A percentile compares a stretch with the other conserved stretches of the same genome.
Evolutionary conservation across 345 rosid genomes (phyloP).

Genomic region (Brassica rapa): DNA sequence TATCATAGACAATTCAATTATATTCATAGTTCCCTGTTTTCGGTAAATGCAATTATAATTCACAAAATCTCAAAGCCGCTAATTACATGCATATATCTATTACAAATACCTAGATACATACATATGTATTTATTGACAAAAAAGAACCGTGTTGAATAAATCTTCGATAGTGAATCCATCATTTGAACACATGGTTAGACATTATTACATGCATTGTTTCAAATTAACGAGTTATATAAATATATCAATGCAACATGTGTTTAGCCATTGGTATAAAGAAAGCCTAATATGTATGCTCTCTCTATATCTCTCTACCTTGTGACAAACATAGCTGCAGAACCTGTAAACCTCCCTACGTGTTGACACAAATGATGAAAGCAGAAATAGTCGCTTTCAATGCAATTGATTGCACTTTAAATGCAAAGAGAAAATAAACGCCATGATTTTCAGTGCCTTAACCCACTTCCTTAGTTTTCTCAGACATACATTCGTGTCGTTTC

Average conservation of each 20-base stretch:
- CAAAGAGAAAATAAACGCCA: conserved; percentile 17
- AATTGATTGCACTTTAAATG: conserved; percentile 42
- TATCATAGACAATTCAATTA: conserved; percentile 2
- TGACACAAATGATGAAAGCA: conserved; percentile 46
- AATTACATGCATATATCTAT: neutral
- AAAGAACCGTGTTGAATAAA: neutral
- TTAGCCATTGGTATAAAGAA: conserved; percentile 34
- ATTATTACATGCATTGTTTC: conserved; percentile 19
- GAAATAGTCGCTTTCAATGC: conserved; percentile 32
- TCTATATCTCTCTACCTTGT: conserved; percentile 32
- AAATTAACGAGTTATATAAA: conserved; percentile 4
- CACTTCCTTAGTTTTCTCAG: conserved; percentile 36
- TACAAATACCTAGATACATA: neutral
- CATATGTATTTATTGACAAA: neutral
- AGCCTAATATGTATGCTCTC: conserved; percentile 18
- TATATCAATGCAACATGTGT: conserved; percentile 12
- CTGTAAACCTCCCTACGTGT: conserved; percentile 38
- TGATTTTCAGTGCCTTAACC: conserved; percentile 46
- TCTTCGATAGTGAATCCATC: neutral
- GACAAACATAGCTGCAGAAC: conserved; percentile 38
- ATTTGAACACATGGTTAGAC: conserved; percentile 24
- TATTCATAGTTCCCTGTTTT: neutral
- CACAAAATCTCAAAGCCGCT: neutral
- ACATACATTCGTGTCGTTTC: conserved; percentile 31
- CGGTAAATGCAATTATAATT: neutral